These are phyloP conservation scores for Malassezia obtusa DNA, from an alignment of 1,284 basidiomycete genomes.

Conservation along the genomic window DNA sequence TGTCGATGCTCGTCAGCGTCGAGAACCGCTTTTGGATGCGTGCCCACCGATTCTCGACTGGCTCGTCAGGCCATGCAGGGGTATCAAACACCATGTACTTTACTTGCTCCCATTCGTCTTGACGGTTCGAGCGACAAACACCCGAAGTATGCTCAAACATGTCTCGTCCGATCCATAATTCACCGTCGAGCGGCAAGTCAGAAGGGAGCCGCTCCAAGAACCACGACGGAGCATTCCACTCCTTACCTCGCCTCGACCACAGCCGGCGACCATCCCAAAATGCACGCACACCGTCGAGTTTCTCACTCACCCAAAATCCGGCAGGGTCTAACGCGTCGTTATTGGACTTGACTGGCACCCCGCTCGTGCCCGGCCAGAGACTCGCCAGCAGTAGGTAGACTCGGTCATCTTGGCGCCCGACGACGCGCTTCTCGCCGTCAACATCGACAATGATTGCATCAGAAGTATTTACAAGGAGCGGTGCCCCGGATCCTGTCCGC, in stretches of 20 bases:
- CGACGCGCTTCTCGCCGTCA: not conserved
- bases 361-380: conserved; percentile 51
- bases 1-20: conserved; percentile 34
- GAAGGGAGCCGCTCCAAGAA: conserved; percentile 59
- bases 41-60: conserved; percentile 57
- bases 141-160: conserved; percentile 28
- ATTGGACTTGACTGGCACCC: conserved; percentile 52
- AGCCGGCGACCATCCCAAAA: conserved; percentile 58
- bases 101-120: conserved; percentile 56
- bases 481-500: not conserved
- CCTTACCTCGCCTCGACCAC: conserved; percentile 57
- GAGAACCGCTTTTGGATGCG: conserved; percentile 54
- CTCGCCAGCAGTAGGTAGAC: conserved; percentile 54
- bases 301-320: conserved; percentile 63
- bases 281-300: conserved; percentile 52
- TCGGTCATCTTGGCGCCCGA: conserved; percentile 1
- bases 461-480: not conserved
- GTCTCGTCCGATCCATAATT: conserved; percentile 47
- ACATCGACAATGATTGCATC: not conserved
- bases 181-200: conserved; percentile 57
- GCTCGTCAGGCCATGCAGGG: conserved; percentile 53
- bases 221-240: conserved; percentile 57
- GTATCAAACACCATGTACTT: conserved; percentile 62
- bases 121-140: conserved; percentile 48
- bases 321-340: conserved; percentile 54